These are phyloP conservation scores for Helminthosporium solani DNA, from an alignment of 2,329 filamentous ascomycete species.

Conservation along the genomic window DNA sequence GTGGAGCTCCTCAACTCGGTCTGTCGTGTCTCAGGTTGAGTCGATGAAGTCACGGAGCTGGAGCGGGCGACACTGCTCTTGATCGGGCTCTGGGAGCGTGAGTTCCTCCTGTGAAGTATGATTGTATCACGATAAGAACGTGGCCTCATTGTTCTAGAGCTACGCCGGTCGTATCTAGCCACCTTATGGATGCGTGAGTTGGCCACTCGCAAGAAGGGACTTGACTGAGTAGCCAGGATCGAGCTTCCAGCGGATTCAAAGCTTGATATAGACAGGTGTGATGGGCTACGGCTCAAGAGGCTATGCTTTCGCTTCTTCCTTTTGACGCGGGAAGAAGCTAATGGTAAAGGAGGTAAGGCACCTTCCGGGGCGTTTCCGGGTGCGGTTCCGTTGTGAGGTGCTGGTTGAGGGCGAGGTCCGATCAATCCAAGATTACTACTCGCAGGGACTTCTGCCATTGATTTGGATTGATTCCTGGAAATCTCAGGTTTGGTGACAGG, in stretches of 20 bases:
- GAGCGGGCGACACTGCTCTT: constrained; percentile 18
- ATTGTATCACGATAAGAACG: constrained; percentile 28
- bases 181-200: constrained; percentile 37
- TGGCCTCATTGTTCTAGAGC: constrained; percentile 33
- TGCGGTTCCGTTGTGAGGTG: constrained; percentile 24
- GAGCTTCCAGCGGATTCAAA: constrained; percentile 45
- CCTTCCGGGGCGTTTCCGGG: constrained; percentile 44
- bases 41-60: constrained; percentile 9
- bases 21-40: constrained; percentile 1
- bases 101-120: constrained; percentile 21
- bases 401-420: constrained; percentile 15
- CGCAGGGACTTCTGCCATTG: constrained; percentile 24
- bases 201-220: constrained; percentile 33
- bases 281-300: constrained; percentile 33
- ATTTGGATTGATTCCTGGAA: constrained; percentile 25
- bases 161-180: constrained; percentile 39
- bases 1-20: constrained; percentile 9
- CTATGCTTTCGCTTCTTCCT: constrained; percentile 22
- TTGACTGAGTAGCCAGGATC: constrained; percentile 41
- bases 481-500: constrained; percentile 10
- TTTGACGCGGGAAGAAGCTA: constrained; percentile 31
- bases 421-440: constrained; percentile 2
- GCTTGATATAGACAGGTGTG: constrained; percentile 43
- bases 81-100: constrained; percentile 14
- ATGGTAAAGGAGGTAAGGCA: constrained; percentile 47